Percentiles rank a stretch among this genome's conserved stretches.
These are phyloP conservation scores for Xenoacremonium recifei DNA, from an alignment of 2,329 filamentous ascomycete species.

Conservation along the genomic window DNA sequence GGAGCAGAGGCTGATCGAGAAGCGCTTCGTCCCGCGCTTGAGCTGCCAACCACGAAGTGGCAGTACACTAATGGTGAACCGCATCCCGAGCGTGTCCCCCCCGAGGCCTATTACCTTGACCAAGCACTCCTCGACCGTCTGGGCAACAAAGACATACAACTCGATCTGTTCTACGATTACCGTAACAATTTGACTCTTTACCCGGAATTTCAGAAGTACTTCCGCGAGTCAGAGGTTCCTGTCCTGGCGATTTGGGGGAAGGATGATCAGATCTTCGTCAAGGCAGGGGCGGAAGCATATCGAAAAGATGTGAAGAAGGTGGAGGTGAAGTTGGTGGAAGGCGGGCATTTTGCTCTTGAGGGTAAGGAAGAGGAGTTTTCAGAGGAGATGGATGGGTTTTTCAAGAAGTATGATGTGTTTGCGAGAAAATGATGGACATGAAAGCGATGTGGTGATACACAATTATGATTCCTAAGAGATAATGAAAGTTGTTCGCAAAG, in stretches of 20 bases:
- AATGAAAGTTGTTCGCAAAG: not conserved
- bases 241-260: slow-evolving; percentile 59
- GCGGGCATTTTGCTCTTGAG: slow-evolving; percentile 54
- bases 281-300: slow-evolving; percentile 53
- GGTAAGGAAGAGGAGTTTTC: slow-evolving; percentile 31
- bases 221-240: slow-evolving; percentile 49
- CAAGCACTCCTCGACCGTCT: slow-evolving; percentile 48
- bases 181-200: slow-evolving; percentile 53
- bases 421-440: no score
- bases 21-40: slow-evolving; percentile 33
- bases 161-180: slow-evolving; percentile 59
- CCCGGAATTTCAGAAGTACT: slow-evolving; percentile 53
- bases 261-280: slow-evolving; percentile 51
- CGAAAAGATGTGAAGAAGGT: slow-evolving; percentile 46
- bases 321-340: slow-evolving; percentile 51
- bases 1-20: slow-evolving; percentile 34
- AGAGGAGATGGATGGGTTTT: slow-evolving; percentile 8
- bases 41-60: slow-evolving; percentile 37
- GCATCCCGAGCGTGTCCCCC: slow-evolving; percentile 34
- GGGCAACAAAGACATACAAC: slow-evolving; percentile 51
- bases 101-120: slow-evolving; percentile 50
- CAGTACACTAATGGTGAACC: slow-evolving; percentile 44
- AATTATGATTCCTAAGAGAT: not conserved
- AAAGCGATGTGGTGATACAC: not conserved
- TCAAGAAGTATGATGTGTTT: slow-evolving; percentile 5